These are phyloP conservation scores for Fusarium camptoceras DNA, from an alignment of 2,329 filamentous ascomycete genomes.

Conservation along the genomic window DNA sequence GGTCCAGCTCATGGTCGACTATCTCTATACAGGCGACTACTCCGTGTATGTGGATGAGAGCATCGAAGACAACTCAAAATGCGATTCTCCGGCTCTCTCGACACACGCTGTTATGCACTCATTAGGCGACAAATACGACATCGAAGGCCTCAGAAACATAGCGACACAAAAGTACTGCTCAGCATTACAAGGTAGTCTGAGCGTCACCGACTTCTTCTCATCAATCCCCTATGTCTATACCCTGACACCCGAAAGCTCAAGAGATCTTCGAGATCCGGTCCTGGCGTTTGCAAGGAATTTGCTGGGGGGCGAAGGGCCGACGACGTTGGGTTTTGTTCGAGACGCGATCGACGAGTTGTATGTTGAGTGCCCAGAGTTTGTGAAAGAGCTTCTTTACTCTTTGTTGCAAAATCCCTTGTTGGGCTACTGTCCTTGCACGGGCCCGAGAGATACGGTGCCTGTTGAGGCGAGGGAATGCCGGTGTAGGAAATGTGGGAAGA, in stretches of 20 bases:
- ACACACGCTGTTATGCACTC: slow-evolving; percentile 19
- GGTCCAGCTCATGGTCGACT: slow-evolving; percentile 31
- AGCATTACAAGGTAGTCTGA: background rate
- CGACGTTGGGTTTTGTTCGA: accelerated
- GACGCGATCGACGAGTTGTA: slow-evolving; percentile 3
- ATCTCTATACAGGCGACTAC: slow-evolving; percentile 28
- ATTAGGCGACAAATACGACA: slow-evolving; percentile 31
- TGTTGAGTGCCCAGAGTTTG: slow-evolving; percentile 9
- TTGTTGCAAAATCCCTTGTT: background rate
- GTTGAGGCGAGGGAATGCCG: background rate
- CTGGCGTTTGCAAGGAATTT: background rate
- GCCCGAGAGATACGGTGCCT: background rate
- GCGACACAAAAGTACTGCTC: slow-evolving; percentile 19
- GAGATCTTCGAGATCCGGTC: background rate
- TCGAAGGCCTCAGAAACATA: slow-evolving; percentile 6
- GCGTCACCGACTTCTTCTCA: slow-evolving; percentile 4
- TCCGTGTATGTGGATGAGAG: accelerated
- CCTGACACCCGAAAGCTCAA: background rate
- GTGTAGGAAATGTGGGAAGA: slow-evolving; percentile 1
- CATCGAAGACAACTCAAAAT: accelerated
- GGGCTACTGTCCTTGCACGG: slow-evolving; percentile 5
- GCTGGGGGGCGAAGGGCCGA: background rate
- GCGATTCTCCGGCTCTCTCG: background rate
- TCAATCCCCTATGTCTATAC: slow-evolving; percentile 20
- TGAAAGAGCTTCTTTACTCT: slow-evolving; percentile 15